phyloP scores from a whole-genome alignment of 1,139 yeast genomes.

The Pneumocystis jirovecii region DNA sequence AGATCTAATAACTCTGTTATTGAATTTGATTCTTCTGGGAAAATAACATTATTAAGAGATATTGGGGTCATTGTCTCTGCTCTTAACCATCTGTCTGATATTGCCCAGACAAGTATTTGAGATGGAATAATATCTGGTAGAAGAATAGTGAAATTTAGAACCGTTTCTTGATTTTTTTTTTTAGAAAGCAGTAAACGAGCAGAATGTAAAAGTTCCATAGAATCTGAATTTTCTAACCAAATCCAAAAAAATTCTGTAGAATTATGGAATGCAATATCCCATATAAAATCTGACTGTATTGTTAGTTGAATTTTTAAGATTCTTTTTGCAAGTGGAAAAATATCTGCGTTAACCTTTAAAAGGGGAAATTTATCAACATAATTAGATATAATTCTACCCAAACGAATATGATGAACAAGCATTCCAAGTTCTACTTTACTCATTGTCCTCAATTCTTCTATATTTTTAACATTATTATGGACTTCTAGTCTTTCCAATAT shows the following conservation, averaged over 20 bases:
- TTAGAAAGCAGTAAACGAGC: conserved; percentile 61
- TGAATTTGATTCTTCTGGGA: conserved; percentile 76
- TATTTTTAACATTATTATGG: conserved; percentile 39
- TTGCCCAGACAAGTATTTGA: conserved; percentile 61
- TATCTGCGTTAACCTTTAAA: conserved; percentile 56
- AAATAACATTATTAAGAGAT: conserved; percentile 77
- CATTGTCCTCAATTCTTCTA: conserved; percentile 63
- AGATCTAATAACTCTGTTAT: conserved; percentile 65
- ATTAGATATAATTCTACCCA: conserved; percentile 52
- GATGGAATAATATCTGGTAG: conserved; percentile 76
- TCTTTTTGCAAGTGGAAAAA: conserved; percentile 78
- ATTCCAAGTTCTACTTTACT: conserved; percentile 70
- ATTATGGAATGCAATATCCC: conserved; percentile 78
- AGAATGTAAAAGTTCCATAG: conserved; percentile 56
- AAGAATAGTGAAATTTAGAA: conserved; percentile 86
- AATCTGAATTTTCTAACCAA: conserved; percentile 66
- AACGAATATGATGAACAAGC: conserved; percentile 60
- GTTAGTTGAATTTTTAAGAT: conserved; percentile 69
- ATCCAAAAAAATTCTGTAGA: conserved; percentile 83
- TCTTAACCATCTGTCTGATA: conserved; percentile 84
- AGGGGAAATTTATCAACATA: conserved; percentile 61
- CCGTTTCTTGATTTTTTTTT: conserved; percentile 45
- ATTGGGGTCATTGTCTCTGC: conserved; percentile 64
- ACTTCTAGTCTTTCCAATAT: conserved; percentile 48
- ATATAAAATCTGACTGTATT: conserved; percentile 59